These are phyloP conservation scores for Sordariomycetes sp. DNA, from an alignment of 2,329 filamentous ascomycete species.

Conservation along the genomic window DNA sequence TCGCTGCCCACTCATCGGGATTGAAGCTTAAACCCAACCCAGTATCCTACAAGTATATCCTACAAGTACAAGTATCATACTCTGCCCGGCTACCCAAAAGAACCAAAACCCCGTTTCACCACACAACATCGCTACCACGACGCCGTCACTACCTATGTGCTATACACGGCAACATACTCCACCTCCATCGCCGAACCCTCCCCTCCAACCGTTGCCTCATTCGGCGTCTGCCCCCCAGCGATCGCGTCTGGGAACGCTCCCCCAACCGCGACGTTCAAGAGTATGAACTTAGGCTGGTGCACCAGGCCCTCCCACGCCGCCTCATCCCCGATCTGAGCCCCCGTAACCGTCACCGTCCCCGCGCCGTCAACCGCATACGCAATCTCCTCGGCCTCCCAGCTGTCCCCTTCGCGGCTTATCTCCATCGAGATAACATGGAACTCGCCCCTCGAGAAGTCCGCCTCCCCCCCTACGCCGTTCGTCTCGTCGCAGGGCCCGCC, in stretches of 20 bases:
- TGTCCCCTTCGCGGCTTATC: constrained; percentile 20
- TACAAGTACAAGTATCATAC: too few species aligned
- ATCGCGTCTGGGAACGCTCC: constrained; percentile 24
- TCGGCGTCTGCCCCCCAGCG: constrained; percentile 20
- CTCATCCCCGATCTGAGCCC: constrained; percentile 14
- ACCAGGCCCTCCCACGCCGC: constrained; percentile 19
- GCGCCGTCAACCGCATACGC: constrained; percentile 22
- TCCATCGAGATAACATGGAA: constrained; percentile 22
- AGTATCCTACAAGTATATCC: too few species aligned
- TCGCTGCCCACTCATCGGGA: too few species aligned
- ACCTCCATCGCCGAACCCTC: constrained; percentile 22
- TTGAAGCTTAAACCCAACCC: too few species aligned
- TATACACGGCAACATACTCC: constrained; percentile 25
- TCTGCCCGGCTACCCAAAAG: background rate
- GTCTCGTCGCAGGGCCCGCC: constrained; percentile 31
- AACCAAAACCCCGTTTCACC: background rate
- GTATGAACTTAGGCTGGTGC: constrained; percentile 19
- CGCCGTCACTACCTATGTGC: background rate
- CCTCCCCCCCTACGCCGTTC: constrained; percentile 18
- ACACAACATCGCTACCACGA: background rate
- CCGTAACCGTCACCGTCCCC: constrained; percentile 14
- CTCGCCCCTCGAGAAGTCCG: constrained; percentile 14
- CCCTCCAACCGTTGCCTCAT: constrained; percentile 19
- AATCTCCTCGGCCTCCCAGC: constrained; percentile 19
- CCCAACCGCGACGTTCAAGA: constrained; percentile 28